These are phyloP conservation scores for Cladophialophora yegresii DNA, from an alignment of 2,329 filamentous ascomycete species.

Conservation along the genomic window DNA sequence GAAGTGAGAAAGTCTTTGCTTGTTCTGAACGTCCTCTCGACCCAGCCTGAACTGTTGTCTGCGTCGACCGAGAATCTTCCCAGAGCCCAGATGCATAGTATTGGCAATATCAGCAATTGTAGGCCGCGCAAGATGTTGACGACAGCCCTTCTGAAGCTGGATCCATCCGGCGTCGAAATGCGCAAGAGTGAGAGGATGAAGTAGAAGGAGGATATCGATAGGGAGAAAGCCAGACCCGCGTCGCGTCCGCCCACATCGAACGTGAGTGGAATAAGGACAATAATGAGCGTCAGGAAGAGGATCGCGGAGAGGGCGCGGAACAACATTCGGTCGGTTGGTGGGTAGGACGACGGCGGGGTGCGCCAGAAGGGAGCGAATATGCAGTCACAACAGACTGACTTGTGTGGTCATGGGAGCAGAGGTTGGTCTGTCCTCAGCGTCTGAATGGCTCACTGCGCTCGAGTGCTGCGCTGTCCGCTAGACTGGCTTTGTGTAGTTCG, in stretches of 20 bases:
- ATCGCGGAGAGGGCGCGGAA: constrained; percentile 76
- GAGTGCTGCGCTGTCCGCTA: constrained; percentile 1
- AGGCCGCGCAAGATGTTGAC: constrained; percentile 69
- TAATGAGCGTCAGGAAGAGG: constrained; percentile 85
- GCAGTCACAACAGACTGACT: neutral
- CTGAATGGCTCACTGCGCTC: neutral
- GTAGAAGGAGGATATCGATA: constrained; percentile 87
- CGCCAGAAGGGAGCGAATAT: constrained; percentile 46
- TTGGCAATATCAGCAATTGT: constrained; percentile 85
- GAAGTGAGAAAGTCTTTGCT: constrained; percentile 55
- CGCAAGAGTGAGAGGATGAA: constrained; percentile 80
- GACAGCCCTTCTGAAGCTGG: constrained; percentile 71
- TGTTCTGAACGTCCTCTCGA: constrained; percentile 73
- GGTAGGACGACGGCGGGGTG: constrained; percentile 47
- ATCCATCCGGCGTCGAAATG: constrained; percentile 75
- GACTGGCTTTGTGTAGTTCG: constrained; percentile 11
- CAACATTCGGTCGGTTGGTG: constrained; percentile 63
- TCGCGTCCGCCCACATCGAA: constrained; percentile 97
- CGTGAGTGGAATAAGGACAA: constrained; percentile 92
- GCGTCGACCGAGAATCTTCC: constrained; percentile 92
- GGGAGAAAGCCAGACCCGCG: constrained; percentile 89
- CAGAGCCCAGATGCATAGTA: constrained; percentile 88
- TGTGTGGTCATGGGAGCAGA: neutral
- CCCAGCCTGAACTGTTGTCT: constrained; percentile 72
- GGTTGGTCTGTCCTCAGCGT: neutral